Percentiles rank a stretch among this genome's conserved stretches.
phyloP scores from a whole-genome alignment of 495 filamentous ascomycete genomes.

The Penicillium cosmopolitanum region DNA sequence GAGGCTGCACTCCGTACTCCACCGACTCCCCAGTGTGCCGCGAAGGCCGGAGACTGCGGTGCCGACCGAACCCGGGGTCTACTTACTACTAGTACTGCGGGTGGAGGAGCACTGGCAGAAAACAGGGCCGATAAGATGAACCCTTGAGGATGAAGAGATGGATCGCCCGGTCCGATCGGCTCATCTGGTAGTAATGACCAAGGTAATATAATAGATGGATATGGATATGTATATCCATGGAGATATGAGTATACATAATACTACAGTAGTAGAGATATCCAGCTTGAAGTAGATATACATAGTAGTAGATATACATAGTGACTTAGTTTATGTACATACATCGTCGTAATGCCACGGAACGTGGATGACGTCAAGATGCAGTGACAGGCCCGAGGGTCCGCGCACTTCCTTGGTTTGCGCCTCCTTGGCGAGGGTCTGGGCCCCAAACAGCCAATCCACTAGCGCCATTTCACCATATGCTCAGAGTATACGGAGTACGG shows the following conservation, averaged over 20 bases:
- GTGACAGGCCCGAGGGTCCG: constrained; percentile 27
- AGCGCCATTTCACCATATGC: constrained; percentile 8
- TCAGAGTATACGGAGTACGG: too few species aligned
- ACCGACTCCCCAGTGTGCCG: constrained; percentile 21
- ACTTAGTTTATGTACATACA: too few species aligned
- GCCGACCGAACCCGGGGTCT: constrained; percentile 8
- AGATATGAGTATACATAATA: too few species aligned
- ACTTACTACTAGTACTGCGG: too few species aligned
- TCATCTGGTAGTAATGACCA: neutral
- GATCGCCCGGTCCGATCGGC: neutral
- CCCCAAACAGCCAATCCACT: constrained; percentile 17
- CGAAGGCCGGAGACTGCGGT: constrained; percentile 23
- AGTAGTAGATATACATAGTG: too few species aligned
- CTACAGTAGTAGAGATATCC: too few species aligned
- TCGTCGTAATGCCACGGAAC: constrained; percentile 20
- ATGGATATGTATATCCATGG: constrained; percentile 6
- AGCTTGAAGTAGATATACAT: too few species aligned
- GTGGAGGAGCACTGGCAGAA: too few species aligned
- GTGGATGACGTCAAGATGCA: constrained; percentile 31
- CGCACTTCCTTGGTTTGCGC: constrained; percentile 31
- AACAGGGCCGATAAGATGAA: too few species aligned
- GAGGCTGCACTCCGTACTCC: constrained; percentile 25
- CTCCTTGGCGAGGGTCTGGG: constrained; percentile 23
- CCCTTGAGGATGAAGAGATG: too few species aligned
- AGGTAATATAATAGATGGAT: constrained; percentile 3